These are phyloP conservation scores for Lachancea quebecensis DNA, from an alignment of 805 yeast genomes.

Conservation along the genomic window DNA sequence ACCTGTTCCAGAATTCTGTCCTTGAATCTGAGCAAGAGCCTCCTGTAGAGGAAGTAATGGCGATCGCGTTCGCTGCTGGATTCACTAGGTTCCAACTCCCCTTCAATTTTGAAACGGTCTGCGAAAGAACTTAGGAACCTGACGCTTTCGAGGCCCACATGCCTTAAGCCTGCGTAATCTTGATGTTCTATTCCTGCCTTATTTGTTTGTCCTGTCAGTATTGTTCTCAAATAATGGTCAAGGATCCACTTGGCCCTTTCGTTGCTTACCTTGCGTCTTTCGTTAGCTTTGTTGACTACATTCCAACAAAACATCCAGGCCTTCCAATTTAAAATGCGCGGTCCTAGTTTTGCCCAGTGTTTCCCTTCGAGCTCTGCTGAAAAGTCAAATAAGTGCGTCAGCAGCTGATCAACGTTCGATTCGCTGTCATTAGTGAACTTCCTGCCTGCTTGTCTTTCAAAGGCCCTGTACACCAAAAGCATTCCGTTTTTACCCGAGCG, in stretches of 20 bases:
- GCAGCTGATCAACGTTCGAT: conserved; percentile 7
- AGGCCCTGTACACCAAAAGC: conserved; percentile 21
- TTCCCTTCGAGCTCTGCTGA: conserved; percentile 16
- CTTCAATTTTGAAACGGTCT: conserved; percentile 10
- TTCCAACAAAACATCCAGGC: conserved; percentile 25
- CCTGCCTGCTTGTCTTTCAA: conserved; percentile 20
- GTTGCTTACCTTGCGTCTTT: conserved; percentile 8
- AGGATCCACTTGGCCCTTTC: conserved; percentile 9
- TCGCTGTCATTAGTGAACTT: conserved; percentile 10
- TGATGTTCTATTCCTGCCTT: neutral
- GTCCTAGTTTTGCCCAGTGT: conserved; percentile 8
- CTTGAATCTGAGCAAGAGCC: conserved; percentile 23
- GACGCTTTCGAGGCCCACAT: conserved; percentile 21
- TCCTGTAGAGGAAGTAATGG: conserved; percentile 17
- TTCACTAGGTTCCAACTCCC: conserved; percentile 5
- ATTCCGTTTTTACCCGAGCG: conserved; percentile 10
- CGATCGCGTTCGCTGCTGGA: conserved; percentile 4
- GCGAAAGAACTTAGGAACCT: conserved; percentile 18
- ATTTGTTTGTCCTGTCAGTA: conserved; percentile 8
- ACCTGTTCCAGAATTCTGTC: conserved; percentile 15
- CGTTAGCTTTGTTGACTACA: conserved; percentile 15
- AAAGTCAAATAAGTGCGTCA: conserved; percentile 14
- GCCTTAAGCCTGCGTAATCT: conserved; percentile 12
- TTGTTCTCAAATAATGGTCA: conserved; percentile 17
- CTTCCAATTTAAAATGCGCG: conserved; percentile 13